Base-by-base conservation (phyloP, 2,329 filamentous ascomycete species). In the Diplodia intermedia region DNA sequence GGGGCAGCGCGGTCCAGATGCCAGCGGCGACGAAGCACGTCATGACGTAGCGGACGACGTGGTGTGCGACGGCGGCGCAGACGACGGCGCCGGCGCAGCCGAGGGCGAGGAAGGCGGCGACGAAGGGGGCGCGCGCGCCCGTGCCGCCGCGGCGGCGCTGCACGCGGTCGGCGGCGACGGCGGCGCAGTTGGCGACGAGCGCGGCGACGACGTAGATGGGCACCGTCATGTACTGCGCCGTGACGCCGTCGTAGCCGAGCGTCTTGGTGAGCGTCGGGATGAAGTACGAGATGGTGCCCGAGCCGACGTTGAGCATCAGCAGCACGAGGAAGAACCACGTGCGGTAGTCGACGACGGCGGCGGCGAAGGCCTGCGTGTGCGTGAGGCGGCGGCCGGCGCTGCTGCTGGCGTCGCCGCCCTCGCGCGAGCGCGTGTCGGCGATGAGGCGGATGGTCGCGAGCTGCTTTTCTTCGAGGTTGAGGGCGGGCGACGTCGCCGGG, bases 211-310 rank as follows among this genome's bases (percentile, higher is more conserved):
- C n/a, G 52, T 68, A 68, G 49, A 68, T 65, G 26, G 66, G 66
- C 3, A 68, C 86, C 0, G 88, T 90, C 65, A 91, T 81, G 15
- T 90, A 83, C 4, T 91, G 83, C 0, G 89, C 87, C 31, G 82
- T 78, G 60, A 89, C 86, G 18, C 83, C 81, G 68, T 79, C 83
- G 76, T 89, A 91, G n/a, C 86, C 85, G 72, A 79, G 84, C 6
- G 89, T 90, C 69, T 84, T 81, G 60, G 92, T 90, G 67, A 93
- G 89, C 0, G 90, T 90, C 0, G 80, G 82, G 26, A 83, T 70
- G 73, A 82, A 83, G 50, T 68, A 68, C 3, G 67, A 68, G 31
- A 68, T 68, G 33, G 67, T 68, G 52, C 67, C 67, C 4, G 67
- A 63, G 50, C 67, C 67, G 60, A 68, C 61, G 40, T 68, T 65